Percentiles rank a stretch among this genome's conserved stretches.
Evolutionary conservation across 2,329 filamentous ascomycete species (phyloP).

Genomic region (Colletotrichum chlorophyti): DNA sequence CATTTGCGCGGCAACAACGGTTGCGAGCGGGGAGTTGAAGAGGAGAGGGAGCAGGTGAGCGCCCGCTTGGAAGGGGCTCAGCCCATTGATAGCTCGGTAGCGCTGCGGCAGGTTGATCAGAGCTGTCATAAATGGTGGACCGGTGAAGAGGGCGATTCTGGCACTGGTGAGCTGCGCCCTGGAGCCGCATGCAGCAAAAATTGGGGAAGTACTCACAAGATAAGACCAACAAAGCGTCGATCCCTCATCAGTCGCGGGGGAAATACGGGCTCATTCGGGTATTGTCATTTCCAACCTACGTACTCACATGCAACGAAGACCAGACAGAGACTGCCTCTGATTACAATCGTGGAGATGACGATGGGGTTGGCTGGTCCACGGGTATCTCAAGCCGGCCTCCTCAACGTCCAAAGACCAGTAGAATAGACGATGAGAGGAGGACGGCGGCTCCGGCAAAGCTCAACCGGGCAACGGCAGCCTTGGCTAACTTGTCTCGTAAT

Average conservation of each 20-base stretch:
- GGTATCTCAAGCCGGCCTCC: constrained; percentile 47
- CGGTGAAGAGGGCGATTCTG: constrained; percentile 39
- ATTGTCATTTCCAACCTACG: constrained; percentile 28
- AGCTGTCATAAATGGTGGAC: constrained; percentile 41
- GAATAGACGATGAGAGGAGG: constrained; percentile 46
- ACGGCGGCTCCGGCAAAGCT: constrained; percentile 37
- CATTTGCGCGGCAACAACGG: constrained; percentile 37
- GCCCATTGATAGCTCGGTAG: constrained; percentile 41
- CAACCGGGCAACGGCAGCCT: constrained; percentile 13
- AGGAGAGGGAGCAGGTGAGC: constrained; percentile 42
- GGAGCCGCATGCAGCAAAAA: constrained; percentile 11
- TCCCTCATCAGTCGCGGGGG: constrained; percentile 40
- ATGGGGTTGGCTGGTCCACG: constrained; percentile 48
- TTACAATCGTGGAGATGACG: constrained; percentile 40
- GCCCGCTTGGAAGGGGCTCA: constrained; percentile 38
- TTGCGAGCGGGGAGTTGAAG: constrained; percentile 40
- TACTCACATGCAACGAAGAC: constrained; percentile 40
- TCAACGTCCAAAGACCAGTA: constrained; percentile 55
- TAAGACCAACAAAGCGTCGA: constrained; percentile 38
- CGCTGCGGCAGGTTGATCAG: constrained; percentile 45
- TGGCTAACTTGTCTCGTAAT: constrained; percentile 31
- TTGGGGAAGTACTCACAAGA: constrained; percentile 37
- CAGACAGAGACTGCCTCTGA: constrained; percentile 38
- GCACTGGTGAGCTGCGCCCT: background rate
- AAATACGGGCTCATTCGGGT: constrained; percentile 42